These are phyloP conservation scores for Herpetospermum pedunculosum DNA, from an alignment of 306 rosid species.

Conservation along the genomic window DNA sequence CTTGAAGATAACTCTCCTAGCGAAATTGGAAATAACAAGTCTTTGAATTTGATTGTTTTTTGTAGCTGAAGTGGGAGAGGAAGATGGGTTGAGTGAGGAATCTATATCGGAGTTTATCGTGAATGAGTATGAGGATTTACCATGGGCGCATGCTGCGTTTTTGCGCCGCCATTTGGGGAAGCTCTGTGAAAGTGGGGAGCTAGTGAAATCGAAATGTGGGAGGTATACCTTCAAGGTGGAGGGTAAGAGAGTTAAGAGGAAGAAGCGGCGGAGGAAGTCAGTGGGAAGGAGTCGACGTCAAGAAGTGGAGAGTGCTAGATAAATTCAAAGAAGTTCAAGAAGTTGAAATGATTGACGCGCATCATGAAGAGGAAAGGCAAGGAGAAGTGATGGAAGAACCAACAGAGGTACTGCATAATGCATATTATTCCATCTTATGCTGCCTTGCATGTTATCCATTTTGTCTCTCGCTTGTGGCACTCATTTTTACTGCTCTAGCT, in stretches of 20 bases:
- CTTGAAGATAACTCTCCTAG: too few relatives aligned
- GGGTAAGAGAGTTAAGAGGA: slow-evolving; percentile 8
- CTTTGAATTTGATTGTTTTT: too few relatives aligned
- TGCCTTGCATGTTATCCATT: background rate
- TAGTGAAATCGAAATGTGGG: slow-evolving; percentile 12
- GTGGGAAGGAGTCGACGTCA: background rate
- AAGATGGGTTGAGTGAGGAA: slow-evolving; percentile 16
- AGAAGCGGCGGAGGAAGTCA: background rate
- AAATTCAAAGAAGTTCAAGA: background rate
- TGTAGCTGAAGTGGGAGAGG: slow-evolving; percentile 17
- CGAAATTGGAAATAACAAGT: too few relatives aligned
- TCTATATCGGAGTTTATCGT: slow-evolving; percentile 16
- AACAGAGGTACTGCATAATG: slow-evolving; percentile 1
- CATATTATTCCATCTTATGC: background rate
- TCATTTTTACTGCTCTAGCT: background rate
- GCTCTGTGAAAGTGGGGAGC: slow-evolving; percentile 25
- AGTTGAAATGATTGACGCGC: background rate
- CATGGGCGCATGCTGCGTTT: slow-evolving; percentile 17
- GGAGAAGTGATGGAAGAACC: slow-evolving; percentile 6
- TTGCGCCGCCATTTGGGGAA: slow-evolving; percentile 23
- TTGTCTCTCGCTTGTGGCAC: background rate
- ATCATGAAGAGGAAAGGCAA: background rate
- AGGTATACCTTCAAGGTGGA: slow-evolving; percentile 6
- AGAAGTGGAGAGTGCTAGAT: background rate
- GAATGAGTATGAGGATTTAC: slow-evolving; percentile 17